phyloP scores from a whole-genome alignment of 169 alveolate species.

The Eimeria sp. region DNA sequence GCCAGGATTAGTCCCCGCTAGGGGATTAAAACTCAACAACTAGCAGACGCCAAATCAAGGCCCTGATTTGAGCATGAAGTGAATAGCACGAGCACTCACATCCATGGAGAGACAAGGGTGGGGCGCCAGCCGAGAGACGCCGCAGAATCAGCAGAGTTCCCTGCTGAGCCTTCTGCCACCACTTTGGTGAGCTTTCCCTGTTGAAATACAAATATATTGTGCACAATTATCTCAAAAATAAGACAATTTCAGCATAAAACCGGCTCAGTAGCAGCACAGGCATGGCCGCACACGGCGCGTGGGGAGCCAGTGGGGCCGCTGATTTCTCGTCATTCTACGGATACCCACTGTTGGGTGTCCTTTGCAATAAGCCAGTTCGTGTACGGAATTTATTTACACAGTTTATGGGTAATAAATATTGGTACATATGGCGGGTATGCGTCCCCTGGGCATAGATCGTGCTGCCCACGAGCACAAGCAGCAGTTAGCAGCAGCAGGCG shows the following conservation, averaged over 20 bases:
- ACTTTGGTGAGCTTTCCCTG: background rate
- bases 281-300: background rate
- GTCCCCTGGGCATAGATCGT: background rate
- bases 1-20: background rate
- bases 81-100: background rate
- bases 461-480: background rate
- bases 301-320: background rate
- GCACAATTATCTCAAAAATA: background rate
- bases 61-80: background rate
- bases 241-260: background rate
- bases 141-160: background rate
- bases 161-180: background rate
- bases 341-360: background rate
- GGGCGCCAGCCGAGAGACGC: conserved; percentile 18
- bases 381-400: background rate
- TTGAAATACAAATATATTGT: background rate
- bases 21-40: background rate
- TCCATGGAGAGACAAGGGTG: background rate
- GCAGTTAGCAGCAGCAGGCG: background rate
- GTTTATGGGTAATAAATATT: background rate
- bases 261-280: background rate
- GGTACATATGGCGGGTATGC: background rate
- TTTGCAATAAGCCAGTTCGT: background rate
- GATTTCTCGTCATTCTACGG: background rate
- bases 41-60: background rate